Evolutionary conservation across 1,284 basidiomycete species (phyloP).

Genomic region (Dichomitus squalens): DNA sequence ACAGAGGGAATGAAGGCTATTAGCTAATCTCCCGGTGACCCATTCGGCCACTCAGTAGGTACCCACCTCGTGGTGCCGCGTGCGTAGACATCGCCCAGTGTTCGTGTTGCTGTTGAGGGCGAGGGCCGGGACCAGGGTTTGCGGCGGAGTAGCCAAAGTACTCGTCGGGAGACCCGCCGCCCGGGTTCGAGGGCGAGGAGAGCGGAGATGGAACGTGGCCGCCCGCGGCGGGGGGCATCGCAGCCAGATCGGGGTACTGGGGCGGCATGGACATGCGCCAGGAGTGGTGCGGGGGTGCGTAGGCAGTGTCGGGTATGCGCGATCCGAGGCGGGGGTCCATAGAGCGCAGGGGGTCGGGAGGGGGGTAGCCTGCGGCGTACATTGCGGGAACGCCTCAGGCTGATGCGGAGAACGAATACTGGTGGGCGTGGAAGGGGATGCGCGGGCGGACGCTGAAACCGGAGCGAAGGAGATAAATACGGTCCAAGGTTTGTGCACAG

Average conservation of each 20-base stretch:
- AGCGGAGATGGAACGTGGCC: constrained; percentile 24
- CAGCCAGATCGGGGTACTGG: constrained; percentile 17
- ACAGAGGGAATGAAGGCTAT: neutral
- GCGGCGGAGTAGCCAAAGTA: constrained; percentile 8
- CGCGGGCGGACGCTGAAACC: constrained; percentile 21
- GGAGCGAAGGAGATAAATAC: constrained; percentile 16
- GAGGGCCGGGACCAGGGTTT: constrained; percentile 1
- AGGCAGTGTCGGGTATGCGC: constrained; percentile 10
- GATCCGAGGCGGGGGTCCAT: constrained; percentile 16
- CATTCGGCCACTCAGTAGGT: neutral
- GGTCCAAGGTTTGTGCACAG: neutral
- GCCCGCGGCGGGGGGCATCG: constrained; percentile 4
- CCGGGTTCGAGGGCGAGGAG: constrained; percentile 17
- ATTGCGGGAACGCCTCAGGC: constrained; percentile 16
- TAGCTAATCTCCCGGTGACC: constrained; percentile 4
- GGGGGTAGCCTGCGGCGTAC: constrained; percentile 18
- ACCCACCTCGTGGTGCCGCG: constrained; percentile 11
- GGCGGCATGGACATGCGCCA: constrained; percentile 15
- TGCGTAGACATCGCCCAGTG: constrained; percentile 15
- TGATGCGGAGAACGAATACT: constrained; percentile 25
- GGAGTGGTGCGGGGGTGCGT: constrained; percentile 8
- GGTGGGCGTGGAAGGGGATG: constrained; percentile 10
- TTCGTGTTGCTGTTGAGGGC: constrained; percentile 3
- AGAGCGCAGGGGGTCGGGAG: constrained; percentile 15
- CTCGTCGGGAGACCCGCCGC: constrained; percentile 18